A percentile compares a stretch with the other conserved stretches of the same genome.
These are phyloP conservation scores for Lathyrus oleraceus DNA, from an alignment of 306 rosid genomes.

Conservation along the genomic window DNA sequence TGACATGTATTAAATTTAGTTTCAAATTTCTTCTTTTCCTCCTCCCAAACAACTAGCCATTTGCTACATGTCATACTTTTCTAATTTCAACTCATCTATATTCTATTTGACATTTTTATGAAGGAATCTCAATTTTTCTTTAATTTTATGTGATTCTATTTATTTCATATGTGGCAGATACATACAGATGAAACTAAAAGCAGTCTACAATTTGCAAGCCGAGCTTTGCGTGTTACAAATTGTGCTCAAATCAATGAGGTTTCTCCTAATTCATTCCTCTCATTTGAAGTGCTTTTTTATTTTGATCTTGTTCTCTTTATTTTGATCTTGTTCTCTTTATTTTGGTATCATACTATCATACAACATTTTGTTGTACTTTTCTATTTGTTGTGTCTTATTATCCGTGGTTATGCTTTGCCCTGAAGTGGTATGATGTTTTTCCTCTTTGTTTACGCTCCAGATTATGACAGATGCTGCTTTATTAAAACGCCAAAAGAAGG, in stretches of 20 bases:
- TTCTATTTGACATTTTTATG: conserved; percentile 13
- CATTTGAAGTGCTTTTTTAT: conserved; percentile 15
- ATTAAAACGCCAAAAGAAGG: conserved; percentile 92
- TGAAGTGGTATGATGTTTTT: conserved; percentile 30
- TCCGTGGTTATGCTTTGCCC: conserved; percentile 8
- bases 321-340: background rate
- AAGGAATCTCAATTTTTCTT: background rate
- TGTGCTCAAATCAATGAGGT: conserved; percentile 98
- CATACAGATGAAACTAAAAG: conserved; percentile 98
- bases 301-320: conserved; percentile 15
- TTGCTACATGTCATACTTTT: conserved; percentile 8
- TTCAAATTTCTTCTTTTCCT: background rate
- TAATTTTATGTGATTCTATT: conserved; percentile 28
- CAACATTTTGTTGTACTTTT: conserved; percentile 17
- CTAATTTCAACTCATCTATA: background rate
- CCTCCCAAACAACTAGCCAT: background rate
- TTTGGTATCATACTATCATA: background rate
- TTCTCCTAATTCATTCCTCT: conserved; percentile 33
- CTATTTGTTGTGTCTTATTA: conserved; percentile 10
- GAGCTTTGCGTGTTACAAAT: conserved; percentile 91
- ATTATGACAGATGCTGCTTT: conserved; percentile 98
- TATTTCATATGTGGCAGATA: conserved; percentile 58
- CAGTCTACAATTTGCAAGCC: conserved; percentile 95
- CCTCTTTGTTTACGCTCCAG: conserved; percentile 45
- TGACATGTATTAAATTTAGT: conserved; percentile 10